Evolutionary conservation across 441 rosid species (phyloP).

Genomic region (Pelargonium exstipulatum): DNA sequence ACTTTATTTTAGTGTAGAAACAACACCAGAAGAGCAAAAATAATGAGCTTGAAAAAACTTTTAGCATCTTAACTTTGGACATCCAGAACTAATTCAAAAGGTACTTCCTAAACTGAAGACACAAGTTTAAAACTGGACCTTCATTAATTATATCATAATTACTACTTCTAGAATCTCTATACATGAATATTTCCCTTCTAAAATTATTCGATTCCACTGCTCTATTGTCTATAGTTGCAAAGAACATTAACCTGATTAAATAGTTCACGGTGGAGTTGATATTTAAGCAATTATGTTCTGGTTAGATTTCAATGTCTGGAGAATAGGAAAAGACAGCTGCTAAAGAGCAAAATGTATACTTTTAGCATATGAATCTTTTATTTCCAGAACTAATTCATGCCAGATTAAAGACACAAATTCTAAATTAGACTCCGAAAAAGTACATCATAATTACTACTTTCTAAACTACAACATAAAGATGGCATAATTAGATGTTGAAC

Average conservation of each 20-base stretch:
- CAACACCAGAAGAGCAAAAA: background rate
- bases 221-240: too few relatives aligned
- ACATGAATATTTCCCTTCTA: too few relatives aligned
- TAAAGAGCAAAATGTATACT: too few relatives aligned
- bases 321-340: too few relatives aligned
- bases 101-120: background rate
- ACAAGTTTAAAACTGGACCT: background rate
- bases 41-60: background rate
- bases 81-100: constrained; percentile 12
- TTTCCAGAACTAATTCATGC: too few relatives aligned
- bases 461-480: background rate
- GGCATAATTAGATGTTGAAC: background rate
- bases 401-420: too few relatives aligned
- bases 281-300: too few relatives aligned
- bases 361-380: too few relatives aligned
- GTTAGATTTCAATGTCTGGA: too few relatives aligned
- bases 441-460: background rate
- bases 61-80: background rate
- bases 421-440: background rate
- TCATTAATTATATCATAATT: background rate
- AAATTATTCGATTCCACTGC: too few relatives aligned
- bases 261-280: too few relatives aligned
- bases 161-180: constrained; percentile 5
- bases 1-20: background rate
- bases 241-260: too few relatives aligned